Percentiles rank a stretch among this genome's conserved stretches.
Evolutionary conservation across 352 stramenopile genomes (phyloP).

Genomic region (Pseudoperonospora humuli): DNA sequence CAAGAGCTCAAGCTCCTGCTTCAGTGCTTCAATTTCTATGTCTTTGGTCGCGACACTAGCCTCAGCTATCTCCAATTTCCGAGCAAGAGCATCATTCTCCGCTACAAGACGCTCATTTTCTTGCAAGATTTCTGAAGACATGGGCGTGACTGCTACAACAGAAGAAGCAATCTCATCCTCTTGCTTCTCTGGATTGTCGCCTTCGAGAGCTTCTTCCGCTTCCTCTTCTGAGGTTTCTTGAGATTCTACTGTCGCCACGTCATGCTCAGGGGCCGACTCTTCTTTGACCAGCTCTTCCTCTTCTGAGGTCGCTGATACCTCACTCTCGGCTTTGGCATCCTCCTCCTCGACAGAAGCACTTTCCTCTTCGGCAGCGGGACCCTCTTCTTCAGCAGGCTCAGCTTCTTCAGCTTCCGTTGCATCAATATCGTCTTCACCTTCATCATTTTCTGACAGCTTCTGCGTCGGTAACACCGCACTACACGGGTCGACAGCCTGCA

Average conservation of each 20-base stretch:
- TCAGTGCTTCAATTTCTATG: conserved; percentile 28
- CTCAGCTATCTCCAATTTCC: conserved; percentile 28
- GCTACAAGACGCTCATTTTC: conserved; percentile 35
- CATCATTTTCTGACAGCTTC: conserved; percentile 6
- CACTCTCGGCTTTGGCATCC: conserved; percentile 11
- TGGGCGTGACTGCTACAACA: not conserved
- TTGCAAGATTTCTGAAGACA: conserved; percentile 24
- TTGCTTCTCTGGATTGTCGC: conserved; percentile 16
- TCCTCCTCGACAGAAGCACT: conserved; percentile 8
- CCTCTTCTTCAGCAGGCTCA: conserved; percentile 23
- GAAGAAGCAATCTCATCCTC: conserved; percentile 3
- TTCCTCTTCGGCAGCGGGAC: conserved; percentile 18
- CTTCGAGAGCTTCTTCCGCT: conserved; percentile 13
- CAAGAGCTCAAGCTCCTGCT: conserved; percentile 26
- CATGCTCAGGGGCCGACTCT: conserved; percentile 8
- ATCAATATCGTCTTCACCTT: conserved; percentile 18
- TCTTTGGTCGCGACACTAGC: conserved; percentile 24
- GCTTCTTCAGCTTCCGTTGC: conserved; percentile 23
- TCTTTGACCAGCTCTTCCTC: conserved; percentile 14
- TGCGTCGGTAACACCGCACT: not conserved
- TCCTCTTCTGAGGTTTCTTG: conserved; percentile 19
- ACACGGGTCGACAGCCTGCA: conserved; percentile 35
- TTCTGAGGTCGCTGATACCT: conserved; percentile 8
- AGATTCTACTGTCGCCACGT: conserved; percentile 7
- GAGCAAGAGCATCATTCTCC: conserved; percentile 32